Conservation (phyloP, 768 basidiomycete species). For the Kwoniella mangroviensis region DNA sequence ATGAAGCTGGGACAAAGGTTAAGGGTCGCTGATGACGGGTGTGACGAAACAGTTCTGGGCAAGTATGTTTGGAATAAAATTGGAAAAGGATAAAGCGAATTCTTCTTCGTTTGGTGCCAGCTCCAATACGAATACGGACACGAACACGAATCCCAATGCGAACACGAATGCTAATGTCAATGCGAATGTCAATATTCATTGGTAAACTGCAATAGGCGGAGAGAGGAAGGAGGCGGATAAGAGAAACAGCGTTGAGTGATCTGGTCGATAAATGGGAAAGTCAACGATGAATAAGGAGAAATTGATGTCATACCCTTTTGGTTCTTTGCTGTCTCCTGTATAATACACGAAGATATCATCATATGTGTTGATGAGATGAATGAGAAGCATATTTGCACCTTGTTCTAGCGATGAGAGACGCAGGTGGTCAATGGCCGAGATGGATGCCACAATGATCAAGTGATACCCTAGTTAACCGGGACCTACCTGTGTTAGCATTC, state of each 20-base stretch:
- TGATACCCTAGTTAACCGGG: too few species aligned
- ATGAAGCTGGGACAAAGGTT: not conserved
- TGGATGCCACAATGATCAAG: not conserved
- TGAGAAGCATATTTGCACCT: not conserved
- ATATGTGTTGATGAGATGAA: not conserved
- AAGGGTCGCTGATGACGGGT: not conserved
- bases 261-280: too few species aligned
- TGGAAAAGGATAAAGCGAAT: slow-evolving; percentile 25
- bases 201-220: too few species aligned
- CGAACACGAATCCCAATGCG: not conserved
- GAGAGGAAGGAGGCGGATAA: too few species aligned
- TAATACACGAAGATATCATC: too few species aligned
- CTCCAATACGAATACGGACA: not conserved
- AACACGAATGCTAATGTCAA: not conserved
- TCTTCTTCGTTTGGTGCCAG: not conserved
- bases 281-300: too few species aligned
- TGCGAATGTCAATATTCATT: not conserved
- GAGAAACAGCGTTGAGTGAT: too few species aligned
- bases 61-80: slow-evolving; percentile 49
- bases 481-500: too few species aligned
- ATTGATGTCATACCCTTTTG: too few species aligned
- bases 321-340: too few species aligned
- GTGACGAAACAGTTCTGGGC: slow-evolving; percentile 43
- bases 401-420: not conserved
- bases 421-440: not conserved